phyloP scores from a whole-genome alignment of 78 protist genomes.

The Dictyostelium purpureum region DNA sequence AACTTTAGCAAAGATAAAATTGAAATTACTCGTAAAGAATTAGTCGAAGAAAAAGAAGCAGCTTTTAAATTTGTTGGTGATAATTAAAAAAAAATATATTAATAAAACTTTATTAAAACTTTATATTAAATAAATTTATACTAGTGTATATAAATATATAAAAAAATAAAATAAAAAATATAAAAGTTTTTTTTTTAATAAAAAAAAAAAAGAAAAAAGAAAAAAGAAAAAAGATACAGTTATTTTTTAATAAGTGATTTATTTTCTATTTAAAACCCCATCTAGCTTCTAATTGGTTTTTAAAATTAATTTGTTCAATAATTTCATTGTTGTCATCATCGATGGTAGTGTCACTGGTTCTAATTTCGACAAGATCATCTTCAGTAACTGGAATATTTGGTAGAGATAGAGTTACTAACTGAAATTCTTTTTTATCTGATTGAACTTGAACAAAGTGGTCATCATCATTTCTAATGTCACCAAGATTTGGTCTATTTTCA shows the following conservation, averaged over 20 bases:
- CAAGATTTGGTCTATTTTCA: neutral
- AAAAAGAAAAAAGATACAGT: neutral
- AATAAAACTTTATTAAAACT: no score
- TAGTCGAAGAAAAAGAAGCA: constrained; percentile 70
- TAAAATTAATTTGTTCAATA: constrained; percentile 6
- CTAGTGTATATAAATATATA: no score
- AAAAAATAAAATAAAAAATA: no score
- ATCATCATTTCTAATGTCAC: neutral
- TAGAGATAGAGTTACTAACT: neutral
- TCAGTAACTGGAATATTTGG: constrained; percentile 15
- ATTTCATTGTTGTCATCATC: neutral
- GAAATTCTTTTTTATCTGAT: neutral
- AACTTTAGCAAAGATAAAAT: constrained; percentile 65
- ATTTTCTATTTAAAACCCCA: neutral
- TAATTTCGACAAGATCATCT: constrained; percentile 49
- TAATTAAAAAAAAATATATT: no score
- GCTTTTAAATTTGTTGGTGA: constrained; percentile 32
- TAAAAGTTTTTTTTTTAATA: no score
- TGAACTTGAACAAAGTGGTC: constrained; percentile 7
- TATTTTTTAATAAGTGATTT: neutral
- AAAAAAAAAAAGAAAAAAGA: neutral
- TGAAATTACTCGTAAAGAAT: constrained; percentile 81
- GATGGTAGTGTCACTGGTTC: neutral
- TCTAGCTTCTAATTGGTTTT: neutral
- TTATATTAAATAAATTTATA: no score